Evolutionary conservation across 176 grass and related monocot genomes (phyloP).

Genomic region (Puya raimondii): DNA sequence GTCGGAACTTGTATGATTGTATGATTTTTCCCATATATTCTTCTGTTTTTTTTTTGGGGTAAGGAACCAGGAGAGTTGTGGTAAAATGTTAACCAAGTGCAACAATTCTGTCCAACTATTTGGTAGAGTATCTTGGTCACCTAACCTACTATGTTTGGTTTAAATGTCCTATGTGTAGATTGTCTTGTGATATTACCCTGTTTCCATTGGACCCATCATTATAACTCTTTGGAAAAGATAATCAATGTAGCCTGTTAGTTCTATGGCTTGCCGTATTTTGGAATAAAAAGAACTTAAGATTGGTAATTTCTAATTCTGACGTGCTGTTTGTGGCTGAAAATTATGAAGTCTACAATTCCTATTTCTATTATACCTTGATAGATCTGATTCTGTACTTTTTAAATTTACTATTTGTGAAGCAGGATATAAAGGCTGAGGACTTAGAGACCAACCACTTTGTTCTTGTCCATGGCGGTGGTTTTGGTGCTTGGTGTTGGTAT

Average conservation of each 20-base stretch:
- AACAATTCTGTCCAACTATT: not conserved
- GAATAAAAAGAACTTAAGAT: not conserved
- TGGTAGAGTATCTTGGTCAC: not conserved
- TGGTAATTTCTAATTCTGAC: not conserved
- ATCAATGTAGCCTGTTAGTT: not conserved
- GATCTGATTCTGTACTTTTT: not conserved
- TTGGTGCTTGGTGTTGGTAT: slow-evolving; percentile 99
- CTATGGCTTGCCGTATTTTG: not conserved
- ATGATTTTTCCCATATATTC: no score
- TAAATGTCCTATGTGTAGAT: not conserved
- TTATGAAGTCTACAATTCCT: not conserved
- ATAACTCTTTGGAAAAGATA: not conserved
- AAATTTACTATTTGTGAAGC: slow-evolving; percentile 16
- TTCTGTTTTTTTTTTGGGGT: no score
- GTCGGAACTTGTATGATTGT: no score
- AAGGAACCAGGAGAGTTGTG: no score
- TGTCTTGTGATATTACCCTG: not conserved
- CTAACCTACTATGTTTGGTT: not conserved
- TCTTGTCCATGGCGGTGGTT: slow-evolving; percentile 93
- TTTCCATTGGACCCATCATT: not conserved
- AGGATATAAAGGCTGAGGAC: slow-evolving; percentile 66
- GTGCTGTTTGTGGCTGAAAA: not conserved
- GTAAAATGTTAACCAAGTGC: no score
- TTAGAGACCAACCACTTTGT: slow-evolving; percentile 75
- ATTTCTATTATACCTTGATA: not conserved